Base-by-base conservation (phyloP, 2,329 filamentous ascomycete species). In the Sarocladium oryzae region DNA sequence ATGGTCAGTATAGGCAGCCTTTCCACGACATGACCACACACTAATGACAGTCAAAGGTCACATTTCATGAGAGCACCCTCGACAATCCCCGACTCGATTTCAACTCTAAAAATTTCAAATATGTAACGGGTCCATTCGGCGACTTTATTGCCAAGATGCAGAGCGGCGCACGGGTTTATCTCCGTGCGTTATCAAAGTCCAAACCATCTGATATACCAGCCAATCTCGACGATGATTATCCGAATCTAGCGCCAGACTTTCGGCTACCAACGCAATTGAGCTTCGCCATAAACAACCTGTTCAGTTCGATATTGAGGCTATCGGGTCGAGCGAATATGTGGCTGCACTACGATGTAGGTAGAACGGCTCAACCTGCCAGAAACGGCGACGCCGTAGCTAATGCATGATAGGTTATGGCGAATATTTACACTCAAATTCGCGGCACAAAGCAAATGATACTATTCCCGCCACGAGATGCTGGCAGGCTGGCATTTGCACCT, bases 271-370 rank as follows among this genome's bases (percentile, higher is more conserved):
- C 71, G 1, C 72, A 82, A 54, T 70, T 95, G 9, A 65, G 66
- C 0, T 69, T 77, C 30, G 81, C 88, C 3, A 63, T 61, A 4
- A 70, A 83, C n/a, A 81, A 82, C 55, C 66, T 79, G 3, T 89
- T 95, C 63, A 92, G 86, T 63, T 91, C 88, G 2, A 84, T 90
- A 0, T 69, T 95, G 21, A 79, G 89, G 18, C 83, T 95, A 54
- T 92, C 87, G 3, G 88, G 88, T 1, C 81, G 81, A 2, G 86
- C 92, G 10, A 86, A 84, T 36, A 88, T 96, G 80, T 96, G 91
- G 90, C 74, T 95, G 28, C 89, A 95, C 66, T 95, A 93, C 70
- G 88, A 95, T 68, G 84, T 86, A 64, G 68, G 75, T 66, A 7
- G 7, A 13, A 30, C 37, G 10, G 13, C 48, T n/a, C n/a, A n/a